Conservation (phyloP, 139 green algal species). For the Chlamydomonas schloesseri region DNA sequence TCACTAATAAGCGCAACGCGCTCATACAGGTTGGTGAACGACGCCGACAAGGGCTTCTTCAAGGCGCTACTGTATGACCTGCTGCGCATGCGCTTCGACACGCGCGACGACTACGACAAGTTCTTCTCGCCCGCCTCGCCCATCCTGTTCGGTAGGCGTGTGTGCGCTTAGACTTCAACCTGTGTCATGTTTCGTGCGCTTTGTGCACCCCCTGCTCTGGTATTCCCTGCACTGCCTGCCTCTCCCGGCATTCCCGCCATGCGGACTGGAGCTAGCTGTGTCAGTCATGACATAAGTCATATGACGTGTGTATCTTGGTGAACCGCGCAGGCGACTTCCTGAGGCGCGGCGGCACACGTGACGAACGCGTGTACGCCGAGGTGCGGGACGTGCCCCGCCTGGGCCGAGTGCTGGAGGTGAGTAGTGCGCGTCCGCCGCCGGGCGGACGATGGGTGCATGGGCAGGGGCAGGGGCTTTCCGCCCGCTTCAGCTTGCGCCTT, state of each 20-base stretch:
- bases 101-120: constrained; percentile 47
- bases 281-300: too few relatives aligned
- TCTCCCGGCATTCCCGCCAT: too few relatives aligned
- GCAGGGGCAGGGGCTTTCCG: too few relatives aligned
- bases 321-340: constrained; percentile 76
- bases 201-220: background rate
- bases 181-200: background rate
- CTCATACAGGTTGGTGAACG: constrained; percentile 62
- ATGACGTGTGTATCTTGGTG: too few relatives aligned
- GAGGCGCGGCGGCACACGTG: constrained; percentile 56
- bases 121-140: constrained; percentile 53
- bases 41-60: constrained; percentile 79
- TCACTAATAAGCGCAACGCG: too few relatives aligned
- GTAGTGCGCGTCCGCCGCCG: background rate
- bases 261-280: too few relatives aligned
- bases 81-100: constrained; percentile 51
- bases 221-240: too few relatives aligned
- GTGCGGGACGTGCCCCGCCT: constrained; percentile 48
- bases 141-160: constrained; percentile 71
- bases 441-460: too few relatives aligned
- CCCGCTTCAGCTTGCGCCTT: too few relatives aligned
- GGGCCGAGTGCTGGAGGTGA: constrained; percentile 32
- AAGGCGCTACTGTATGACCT: constrained; percentile 64
- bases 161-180: too few relatives aligned
- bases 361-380: constrained; percentile 79